phyloP scores from a whole-genome alignment of 164 flowering plant species.

The Chimonanthus salicifolius region DNA sequence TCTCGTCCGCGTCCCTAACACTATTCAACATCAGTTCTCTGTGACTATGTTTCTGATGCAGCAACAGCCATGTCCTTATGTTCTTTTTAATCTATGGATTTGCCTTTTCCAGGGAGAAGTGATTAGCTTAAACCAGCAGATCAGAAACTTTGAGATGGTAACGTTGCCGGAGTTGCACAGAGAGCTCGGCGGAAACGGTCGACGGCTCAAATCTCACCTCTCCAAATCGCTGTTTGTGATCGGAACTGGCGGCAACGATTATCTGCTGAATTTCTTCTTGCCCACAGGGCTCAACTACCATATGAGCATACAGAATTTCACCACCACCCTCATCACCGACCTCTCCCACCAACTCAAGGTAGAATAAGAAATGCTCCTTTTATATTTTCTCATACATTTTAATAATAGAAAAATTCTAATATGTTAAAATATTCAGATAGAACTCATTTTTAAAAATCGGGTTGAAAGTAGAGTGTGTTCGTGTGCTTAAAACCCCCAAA shows the following conservation, averaged over 20 bases:
- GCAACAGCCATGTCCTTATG: not conserved
- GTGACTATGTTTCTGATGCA: too few species aligned
- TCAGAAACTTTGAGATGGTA: slow-evolving; percentile 42
- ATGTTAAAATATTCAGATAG: too few species aligned
- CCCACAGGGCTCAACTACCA: not conserved
- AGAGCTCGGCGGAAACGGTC: slow-evolving; percentile 16
- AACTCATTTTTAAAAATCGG: too few species aligned
- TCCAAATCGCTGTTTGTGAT: slow-evolving; percentile 45
- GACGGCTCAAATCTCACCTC: slow-evolving; percentile 16
- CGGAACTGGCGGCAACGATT: slow-evolving; percentile 59
- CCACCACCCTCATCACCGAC: slow-evolving; percentile 28
- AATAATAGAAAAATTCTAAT: too few species aligned
- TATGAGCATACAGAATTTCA: slow-evolving; percentile 39
- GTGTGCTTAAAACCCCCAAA: too few species aligned
- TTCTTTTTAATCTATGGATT: not conserved
- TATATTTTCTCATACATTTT: too few species aligned
- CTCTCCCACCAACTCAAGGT: slow-evolving; percentile 49
- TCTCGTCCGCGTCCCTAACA: too few species aligned
- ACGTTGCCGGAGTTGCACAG: slow-evolving; percentile 36
- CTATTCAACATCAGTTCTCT: too few species aligned
- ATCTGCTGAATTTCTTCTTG: slow-evolving; percentile 47
- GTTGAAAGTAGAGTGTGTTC: too few species aligned
- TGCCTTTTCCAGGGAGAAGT: slow-evolving; percentile 36
- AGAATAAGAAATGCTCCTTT: not conserved
- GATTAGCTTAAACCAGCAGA: slow-evolving; percentile 38